Conservation (phyloP, 2,329 filamentous ascomycete species). For the Scortechinia acanthostroma region DNA sequence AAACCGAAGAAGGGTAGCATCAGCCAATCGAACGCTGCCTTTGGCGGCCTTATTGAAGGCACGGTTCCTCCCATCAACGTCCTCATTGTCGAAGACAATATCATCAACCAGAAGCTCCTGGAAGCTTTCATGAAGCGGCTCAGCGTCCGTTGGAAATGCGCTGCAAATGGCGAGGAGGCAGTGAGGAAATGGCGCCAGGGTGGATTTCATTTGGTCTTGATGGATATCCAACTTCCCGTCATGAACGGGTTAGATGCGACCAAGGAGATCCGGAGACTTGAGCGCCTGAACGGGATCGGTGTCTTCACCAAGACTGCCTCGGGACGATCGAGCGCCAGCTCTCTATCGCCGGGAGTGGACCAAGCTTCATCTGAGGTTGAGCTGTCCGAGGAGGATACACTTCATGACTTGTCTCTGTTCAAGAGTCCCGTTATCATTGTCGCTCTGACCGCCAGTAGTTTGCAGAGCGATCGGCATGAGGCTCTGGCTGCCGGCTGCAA, state of each 20-base stretch:
- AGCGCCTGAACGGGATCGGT: constrained; percentile 59
- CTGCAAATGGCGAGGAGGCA: constrained; percentile 63
- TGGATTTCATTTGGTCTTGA: constrained; percentile 63
- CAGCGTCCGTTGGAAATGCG: constrained; percentile 65
- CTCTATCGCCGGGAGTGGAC: not conserved
- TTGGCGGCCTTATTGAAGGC: constrained; percentile 33
- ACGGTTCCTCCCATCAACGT: constrained; percentile 66
- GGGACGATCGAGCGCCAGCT: constrained; percentile 4
- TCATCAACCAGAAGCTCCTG: constrained; percentile 61
- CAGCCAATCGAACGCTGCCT: not conserved
- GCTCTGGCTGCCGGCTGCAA: constrained; percentile 65
- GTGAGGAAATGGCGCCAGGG: constrained; percentile 61
- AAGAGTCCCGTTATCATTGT: constrained; percentile 68
- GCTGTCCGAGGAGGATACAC: constrained; percentile 30
- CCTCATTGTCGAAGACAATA: constrained; percentile 66
- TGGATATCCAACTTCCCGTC: constrained; percentile 66
- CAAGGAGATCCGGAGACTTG: constrained; percentile 59
- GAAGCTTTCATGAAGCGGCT: constrained; percentile 66
- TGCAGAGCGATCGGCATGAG: constrained; percentile 65
- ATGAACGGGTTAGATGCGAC: constrained; percentile 66
- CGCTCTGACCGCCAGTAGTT: constrained; percentile 59
- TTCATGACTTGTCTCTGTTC: constrained; percentile 42
- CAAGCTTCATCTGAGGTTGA: not conserved
- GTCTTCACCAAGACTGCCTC: constrained; percentile 42
- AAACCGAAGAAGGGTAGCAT: not conserved